Conservation (phyloP, 2,329 filamentous ascomycete genomes). For the Byssothecium circinans region DNA sequence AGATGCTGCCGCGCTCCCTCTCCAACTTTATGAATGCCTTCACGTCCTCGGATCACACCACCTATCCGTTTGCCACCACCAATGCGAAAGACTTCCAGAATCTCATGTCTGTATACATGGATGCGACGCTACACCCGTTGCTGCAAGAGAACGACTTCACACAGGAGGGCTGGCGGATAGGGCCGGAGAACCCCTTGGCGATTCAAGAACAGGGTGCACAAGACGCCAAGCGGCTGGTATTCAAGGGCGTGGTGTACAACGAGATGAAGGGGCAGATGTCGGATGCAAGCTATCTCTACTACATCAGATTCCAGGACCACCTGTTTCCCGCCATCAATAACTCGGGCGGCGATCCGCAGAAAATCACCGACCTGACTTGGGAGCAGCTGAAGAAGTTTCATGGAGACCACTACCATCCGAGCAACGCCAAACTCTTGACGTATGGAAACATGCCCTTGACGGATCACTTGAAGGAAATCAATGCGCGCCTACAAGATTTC, state of each 20-base stretch:
- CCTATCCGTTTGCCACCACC: constrained; percentile 96
- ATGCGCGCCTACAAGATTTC: constrained; percentile 73
- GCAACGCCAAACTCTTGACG: constrained; percentile 93
- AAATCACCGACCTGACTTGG: constrained; percentile 94
- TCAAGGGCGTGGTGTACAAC: constrained; percentile 98
- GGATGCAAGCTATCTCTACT: constrained; percentile 93
- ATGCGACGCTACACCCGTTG: constrained; percentile 87
- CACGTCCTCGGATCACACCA: constrained; percentile 93
- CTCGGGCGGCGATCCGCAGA: constrained; percentile 92
- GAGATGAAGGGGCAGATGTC: constrained; percentile 99
- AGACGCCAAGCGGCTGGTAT: constrained; percentile 73
- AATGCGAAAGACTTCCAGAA: constrained; percentile 96
- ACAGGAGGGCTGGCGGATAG: constrained; percentile 95
- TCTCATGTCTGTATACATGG: constrained; percentile 92
- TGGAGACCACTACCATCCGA: constrained; percentile 91
- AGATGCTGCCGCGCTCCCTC: constrained; percentile 97
- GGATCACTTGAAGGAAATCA: constrained; percentile 78
- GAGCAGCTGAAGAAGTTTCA: constrained; percentile 88
- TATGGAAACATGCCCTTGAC: constrained; percentile 89
- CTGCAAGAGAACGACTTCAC: constrained; percentile 90
- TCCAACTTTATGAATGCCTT: constrained; percentile 99
- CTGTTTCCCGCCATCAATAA: constrained; percentile 95
- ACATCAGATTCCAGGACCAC: constrained; percentile 91
- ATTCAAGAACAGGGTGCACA: constrained; percentile 46
- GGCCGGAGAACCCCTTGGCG: constrained; percentile 77